Percentiles rank a stretch among this genome's conserved stretches.
These are phyloP conservation scores for Prunus kanzakura DNA, from an alignment of 306 rosid species.

Conservation along the genomic window DNA sequence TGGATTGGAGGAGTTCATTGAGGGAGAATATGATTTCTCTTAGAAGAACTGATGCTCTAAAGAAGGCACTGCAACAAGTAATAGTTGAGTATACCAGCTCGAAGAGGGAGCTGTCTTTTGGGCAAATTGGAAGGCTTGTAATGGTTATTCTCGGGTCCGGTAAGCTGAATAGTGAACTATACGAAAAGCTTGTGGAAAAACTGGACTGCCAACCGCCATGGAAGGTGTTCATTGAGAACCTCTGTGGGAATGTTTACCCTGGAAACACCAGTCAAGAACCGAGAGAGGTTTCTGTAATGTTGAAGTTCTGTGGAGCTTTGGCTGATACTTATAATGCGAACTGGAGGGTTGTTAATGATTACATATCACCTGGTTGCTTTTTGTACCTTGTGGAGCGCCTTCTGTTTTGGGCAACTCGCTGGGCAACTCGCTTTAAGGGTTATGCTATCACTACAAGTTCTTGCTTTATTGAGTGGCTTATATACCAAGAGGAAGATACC, in stretches of 20 bases:
- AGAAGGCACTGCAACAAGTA: conserved; percentile 22
- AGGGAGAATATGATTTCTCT: conserved; percentile 36
- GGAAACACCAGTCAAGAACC: background rate
- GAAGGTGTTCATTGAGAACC: conserved; percentile 38
- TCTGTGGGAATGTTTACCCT: conserved; percentile 13
- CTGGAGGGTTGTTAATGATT: conserved; percentile 28
- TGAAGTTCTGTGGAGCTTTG: conserved; percentile 37
- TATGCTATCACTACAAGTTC: conserved; percentile 49
- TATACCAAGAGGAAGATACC: conserved; percentile 30
- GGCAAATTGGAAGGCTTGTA: conserved; percentile 48
- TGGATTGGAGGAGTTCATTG: conserved; percentile 41
- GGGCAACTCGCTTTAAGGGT: conserved; percentile 29
- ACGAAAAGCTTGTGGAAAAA: conserved; percentile 8
- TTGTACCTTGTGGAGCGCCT: conserved; percentile 50
- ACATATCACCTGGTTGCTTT: conserved; percentile 40
- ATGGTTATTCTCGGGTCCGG: conserved; percentile 48
- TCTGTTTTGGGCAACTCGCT: conserved; percentile 33
- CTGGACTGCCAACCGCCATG: conserved; percentile 32
- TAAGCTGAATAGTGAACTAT: conserved; percentile 20
- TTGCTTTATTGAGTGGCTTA: conserved; percentile 63
- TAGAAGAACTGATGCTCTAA: conserved; percentile 32
- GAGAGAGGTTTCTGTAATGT: background rate
- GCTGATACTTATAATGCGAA: conserved; percentile 31
- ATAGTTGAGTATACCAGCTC: conserved; percentile 25
- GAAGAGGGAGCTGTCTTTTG: conserved; percentile 25